Base-by-base conservation (phyloP, 2,329 filamentous ascomycete genomes). In the Rhynchosporium secalis region DNA sequence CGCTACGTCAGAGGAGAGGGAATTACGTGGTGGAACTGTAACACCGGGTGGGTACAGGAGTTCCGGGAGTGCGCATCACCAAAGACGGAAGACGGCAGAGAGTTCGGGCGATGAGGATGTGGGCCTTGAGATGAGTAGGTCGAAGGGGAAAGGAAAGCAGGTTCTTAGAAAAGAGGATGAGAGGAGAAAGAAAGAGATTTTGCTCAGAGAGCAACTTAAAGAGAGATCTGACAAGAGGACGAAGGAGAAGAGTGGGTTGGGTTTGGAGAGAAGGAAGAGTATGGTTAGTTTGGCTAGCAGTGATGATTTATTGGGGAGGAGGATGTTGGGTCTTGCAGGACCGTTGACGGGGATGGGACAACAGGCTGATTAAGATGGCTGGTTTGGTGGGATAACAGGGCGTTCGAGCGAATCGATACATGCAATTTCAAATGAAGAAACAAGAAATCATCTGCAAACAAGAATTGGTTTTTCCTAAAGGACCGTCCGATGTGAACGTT, bases 41-140 rank as follows among this genome's bases (percentile, higher is more conserved):
- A 65, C 64, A 5, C 68, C 66, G n/a, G 55, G 61, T 20, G 56
- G 51, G 7, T 58, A 57, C 20, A 15, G 38, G 10, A 60, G 49
- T 45, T 33, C n/a, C 47, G 36, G 26, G 31, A 47, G 29, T 43
- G 29, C 41, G 26, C 60, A 69, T 45, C 70, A 72, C 43, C 62
- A 66, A 10, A 62, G 69, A 2, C 51, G 59, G n/a, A 60, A 48
- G 47, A 47, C 66, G 55, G 20, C 69, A 62, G 71, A 73, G 58
- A 72, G 70, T 49, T 72, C 69, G 10, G 90, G 86, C 0, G 91
- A 95, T 40, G 92, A 96, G 66, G 92, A 96, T 58, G 78, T 80
- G 26, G 90, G 91, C 3, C 75, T 97, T 9, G 93, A 96, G 76
- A 96, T 96, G 79, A 86, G 83, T 69, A 84, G 88, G 79, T 60